Conservation (phyloP, 176 grass and related monocot species). For the Musa itinerans region DNA sequence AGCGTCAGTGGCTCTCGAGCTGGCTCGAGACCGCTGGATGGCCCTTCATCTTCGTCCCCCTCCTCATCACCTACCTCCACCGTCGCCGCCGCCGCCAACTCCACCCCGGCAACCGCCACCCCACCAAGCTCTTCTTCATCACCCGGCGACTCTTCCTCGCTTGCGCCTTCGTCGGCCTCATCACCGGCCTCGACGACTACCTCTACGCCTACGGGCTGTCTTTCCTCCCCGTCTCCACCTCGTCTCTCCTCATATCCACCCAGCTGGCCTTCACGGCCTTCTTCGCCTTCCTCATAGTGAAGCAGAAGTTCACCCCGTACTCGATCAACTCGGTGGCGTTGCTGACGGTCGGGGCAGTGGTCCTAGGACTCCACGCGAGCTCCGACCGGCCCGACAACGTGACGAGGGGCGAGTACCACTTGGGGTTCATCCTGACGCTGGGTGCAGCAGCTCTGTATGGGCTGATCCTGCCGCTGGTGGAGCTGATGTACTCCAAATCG, state of each 20-base stretch:
- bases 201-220: constrained; percentile 59
- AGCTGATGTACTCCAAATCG: constrained; percentile 40
- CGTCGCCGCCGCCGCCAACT: constrained; percentile 1
- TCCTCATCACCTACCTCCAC: constrained; percentile 32
- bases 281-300: constrained; percentile 64
- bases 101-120: neutral
- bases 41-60: constrained; percentile 51
- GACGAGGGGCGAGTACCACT: constrained; percentile 35
- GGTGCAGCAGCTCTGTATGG: constrained; percentile 39
- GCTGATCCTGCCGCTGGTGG: constrained; percentile 46
- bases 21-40: constrained; percentile 44
- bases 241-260: constrained; percentile 66
- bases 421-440: constrained; percentile 61
- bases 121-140: constrained; percentile 29
- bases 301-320: constrained; percentile 57
- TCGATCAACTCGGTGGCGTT: constrained; percentile 71
- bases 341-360: constrained; percentile 45
- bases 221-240: constrained; percentile 73
- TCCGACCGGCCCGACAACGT: constrained; percentile 47
- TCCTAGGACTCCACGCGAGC: constrained; percentile 47
- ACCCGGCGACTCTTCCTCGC: constrained; percentile 39
- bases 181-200: constrained; percentile 53
- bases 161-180: constrained; percentile 34
- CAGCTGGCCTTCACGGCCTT: constrained; percentile 75
- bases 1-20: constrained; percentile 57